Evolutionary conservation across 2,329 filamentous ascomycete species (phyloP).

Genomic region (Aspergillus ochraceoroseus): DNA sequence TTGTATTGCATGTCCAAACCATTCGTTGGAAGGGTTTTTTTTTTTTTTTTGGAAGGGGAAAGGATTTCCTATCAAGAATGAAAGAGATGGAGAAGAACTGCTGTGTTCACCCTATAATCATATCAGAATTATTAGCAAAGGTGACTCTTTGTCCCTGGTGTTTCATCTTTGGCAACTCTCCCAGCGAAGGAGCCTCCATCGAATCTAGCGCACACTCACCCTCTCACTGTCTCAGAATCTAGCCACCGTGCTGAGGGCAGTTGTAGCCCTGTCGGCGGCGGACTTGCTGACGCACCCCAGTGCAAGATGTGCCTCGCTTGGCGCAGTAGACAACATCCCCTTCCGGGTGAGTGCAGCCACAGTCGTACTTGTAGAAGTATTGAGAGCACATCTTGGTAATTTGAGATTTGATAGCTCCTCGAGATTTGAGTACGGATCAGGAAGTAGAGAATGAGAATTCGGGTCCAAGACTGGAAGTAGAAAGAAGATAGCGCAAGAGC

Average conservation of each 20-base stretch:
- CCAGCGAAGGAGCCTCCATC: constrained; percentile 1
- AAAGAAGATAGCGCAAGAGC: constrained; percentile 1
- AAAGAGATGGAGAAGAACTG: not conserved
- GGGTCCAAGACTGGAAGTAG: not conserved
- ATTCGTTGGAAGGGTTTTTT: not conserved
- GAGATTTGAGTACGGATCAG: no score
- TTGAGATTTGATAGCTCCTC: not conserved
- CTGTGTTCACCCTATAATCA: not conserved
- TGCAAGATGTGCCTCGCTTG: constrained; percentile 31
- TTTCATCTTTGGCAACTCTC: not conserved
- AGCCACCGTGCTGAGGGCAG: constrained; percentile 31
- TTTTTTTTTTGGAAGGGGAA: no score
- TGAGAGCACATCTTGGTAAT: constrained; percentile 32
- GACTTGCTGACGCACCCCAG: constrained; percentile 32
- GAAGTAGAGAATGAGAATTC: not conserved
- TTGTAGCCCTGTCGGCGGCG: constrained; percentile 32
- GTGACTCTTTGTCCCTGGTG: constrained; percentile 1
- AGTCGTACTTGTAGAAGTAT: constrained; percentile 38
- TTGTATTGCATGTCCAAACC: not conserved
- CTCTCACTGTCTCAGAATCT: constrained; percentile 2
- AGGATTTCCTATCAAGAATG: not conserved
- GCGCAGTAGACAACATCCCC: constrained; percentile 35
- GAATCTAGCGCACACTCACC: constrained; percentile 1
- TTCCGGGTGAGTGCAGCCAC: constrained; percentile 34
- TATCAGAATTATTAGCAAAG: not conserved